Percentiles rank a stretch among this genome's conserved stretches.
Evolutionary conservation across 495 filamentous ascomycete genomes (phyloP).

Genomic region (Aspergillus heteromorphus): DNA sequence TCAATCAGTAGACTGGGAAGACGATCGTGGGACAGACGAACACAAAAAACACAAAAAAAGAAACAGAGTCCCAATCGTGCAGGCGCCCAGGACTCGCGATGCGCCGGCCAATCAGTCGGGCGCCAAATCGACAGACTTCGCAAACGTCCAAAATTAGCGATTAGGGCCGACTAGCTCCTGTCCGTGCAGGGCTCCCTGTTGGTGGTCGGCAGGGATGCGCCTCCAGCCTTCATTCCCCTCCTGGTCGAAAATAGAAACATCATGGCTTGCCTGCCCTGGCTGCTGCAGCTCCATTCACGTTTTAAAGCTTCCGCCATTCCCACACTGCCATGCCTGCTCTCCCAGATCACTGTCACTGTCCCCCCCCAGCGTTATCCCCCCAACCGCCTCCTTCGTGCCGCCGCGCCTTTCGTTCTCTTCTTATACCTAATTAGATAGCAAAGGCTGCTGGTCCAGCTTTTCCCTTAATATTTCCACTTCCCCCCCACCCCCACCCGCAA

Average conservation of each 20-base stretch:
- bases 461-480: slow-evolving; percentile 23
- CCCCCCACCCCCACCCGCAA: slow-evolving; percentile 4
- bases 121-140: slow-evolving; percentile 10
- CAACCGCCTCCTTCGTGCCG: slow-evolving; percentile 20
- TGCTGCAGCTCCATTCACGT: not conserved
- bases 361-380: slow-evolving; percentile 11
- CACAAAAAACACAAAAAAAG: not conserved
- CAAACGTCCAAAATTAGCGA: slow-evolving; percentile 28
- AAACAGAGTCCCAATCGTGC: slow-evolving; percentile 1
- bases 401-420: slow-evolving; percentile 23
- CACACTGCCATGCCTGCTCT: slow-evolving; percentile 20
- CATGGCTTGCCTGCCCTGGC: slow-evolving; percentile 9
- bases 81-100: not conserved
- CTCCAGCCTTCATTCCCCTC: slow-evolving; percentile 14
- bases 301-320: slow-evolving; percentile 31
- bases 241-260: slow-evolving; percentile 24
- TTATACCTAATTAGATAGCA: slow-evolving; percentile 19
- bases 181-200: slow-evolving; percentile 13
- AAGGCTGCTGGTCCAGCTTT: slow-evolving; percentile 29
- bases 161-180: slow-evolving; percentile 3
- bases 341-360: slow-evolving; percentile 10
- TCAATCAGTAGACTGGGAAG: not conserved
- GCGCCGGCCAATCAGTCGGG: slow-evolving; percentile 13
- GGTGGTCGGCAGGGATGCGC: slow-evolving; percentile 6
- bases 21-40: not conserved